These are phyloP conservation scores for Scheffersomyces ergatensis DNA, from an alignment of 805 yeast species.

Conservation along the genomic window DNA sequence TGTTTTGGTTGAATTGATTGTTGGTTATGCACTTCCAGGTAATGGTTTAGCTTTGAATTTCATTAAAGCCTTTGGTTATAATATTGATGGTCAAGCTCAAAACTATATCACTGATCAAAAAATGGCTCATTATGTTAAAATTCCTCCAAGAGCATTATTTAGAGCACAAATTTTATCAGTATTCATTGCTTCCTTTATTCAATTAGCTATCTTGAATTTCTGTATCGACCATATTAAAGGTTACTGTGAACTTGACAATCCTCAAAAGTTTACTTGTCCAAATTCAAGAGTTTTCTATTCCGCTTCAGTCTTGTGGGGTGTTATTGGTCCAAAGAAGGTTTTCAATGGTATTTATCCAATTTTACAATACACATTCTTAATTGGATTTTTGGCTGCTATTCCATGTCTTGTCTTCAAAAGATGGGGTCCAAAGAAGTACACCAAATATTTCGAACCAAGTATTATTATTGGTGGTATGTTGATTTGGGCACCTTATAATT, in stretches of 20 bases:
- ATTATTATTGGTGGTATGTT: conserved; percentile 26
- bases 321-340: conserved; percentile 45
- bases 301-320: conserved; percentile 63
- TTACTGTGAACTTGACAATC: conserved; percentile 18
- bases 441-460: conserved; percentile 27
- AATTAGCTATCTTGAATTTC: conserved; percentile 18
- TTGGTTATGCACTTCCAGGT: conserved; percentile 23
- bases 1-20: conserved; percentile 52
- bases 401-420: conserved; percentile 14
- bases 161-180: conserved; percentile 23
- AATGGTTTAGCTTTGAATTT: conserved; percentile 18
- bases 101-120: conserved; percentile 27
- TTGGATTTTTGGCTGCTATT: conserved; percentile 22
- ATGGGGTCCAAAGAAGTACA: conserved; percentile 12
- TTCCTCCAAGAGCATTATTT: conserved; percentile 40
- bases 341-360: conserved; percentile 27
- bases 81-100: conserved; percentile 26
- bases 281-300: conserved; percentile 34
- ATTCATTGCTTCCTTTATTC: conserved; percentile 14
- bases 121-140: conserved; percentile 32
- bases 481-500: conserved; percentile 28
- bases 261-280: conserved; percentile 37
- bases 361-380: conserved; percentile 26
- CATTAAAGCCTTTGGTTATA: conserved; percentile 19
- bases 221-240: conserved; percentile 15